These are phyloP conservation scores for Elsinoe perseae DNA, from an alignment of 2,329 filamentous ascomycete genomes.

Conservation along the genomic window DNA sequence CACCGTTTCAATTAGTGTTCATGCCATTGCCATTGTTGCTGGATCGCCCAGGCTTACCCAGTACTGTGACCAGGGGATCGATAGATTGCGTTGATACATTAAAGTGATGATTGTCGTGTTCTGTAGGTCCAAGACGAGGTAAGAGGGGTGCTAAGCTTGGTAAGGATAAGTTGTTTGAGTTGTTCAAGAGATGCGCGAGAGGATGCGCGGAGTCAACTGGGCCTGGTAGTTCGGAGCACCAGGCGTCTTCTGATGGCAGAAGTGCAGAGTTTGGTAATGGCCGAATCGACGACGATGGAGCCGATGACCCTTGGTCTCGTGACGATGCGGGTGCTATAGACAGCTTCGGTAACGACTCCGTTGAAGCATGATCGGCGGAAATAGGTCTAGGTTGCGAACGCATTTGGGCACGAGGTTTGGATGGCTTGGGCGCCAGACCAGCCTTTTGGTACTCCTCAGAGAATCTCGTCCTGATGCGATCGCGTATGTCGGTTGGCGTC, in stretches of 20 bases:
- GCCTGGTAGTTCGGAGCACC: neutral
- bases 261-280: neutral
- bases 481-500: constrained; percentile 52
- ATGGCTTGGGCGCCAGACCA: constrained; percentile 34
- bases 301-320: neutral
- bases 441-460: constrained; percentile 48
- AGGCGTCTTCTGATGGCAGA: neutral
- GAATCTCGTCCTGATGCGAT: constrained; percentile 54
- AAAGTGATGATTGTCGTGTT: neutral
- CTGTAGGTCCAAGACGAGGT: constrained; percentile 4
- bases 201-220: neutral
- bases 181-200: constrained; percentile 11
- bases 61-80: constrained; percentile 1
- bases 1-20: neutral
- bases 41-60: neutral
- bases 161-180: neutral
- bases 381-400: constrained; percentile 2
- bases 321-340: neutral
- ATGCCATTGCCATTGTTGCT: neutral
- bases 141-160: neutral
- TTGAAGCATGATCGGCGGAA: neutral
- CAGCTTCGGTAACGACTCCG: neutral
- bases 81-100: neutral
- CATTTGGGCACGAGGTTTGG: constrained; percentile 12
- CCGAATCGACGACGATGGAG: neutral